phyloP scores from a whole-genome alignment of 2,329 filamentous ascomycete species.

The Rhytidhysteron rufulum region DNA sequence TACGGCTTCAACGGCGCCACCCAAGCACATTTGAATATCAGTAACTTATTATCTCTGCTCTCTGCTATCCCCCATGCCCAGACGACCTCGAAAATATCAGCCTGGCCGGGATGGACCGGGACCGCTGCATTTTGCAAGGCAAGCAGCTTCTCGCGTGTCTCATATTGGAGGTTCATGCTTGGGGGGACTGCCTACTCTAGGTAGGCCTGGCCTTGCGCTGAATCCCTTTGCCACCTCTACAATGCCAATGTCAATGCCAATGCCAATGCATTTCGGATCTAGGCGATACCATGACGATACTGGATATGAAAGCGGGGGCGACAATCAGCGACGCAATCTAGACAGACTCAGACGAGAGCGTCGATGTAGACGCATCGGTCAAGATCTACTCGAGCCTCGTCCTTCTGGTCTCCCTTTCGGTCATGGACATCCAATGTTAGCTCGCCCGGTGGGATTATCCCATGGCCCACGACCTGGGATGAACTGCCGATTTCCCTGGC shows the following conservation, averaged over 20 bases:
- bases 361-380: background rate
- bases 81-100: background rate
- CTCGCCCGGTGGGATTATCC: no score
- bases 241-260: no score
- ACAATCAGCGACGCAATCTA: background rate
- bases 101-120: background rate
- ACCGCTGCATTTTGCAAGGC: background rate
- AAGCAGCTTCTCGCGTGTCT: background rate
- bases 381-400: background rate
- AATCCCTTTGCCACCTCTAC: background rate
- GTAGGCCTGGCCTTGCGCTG: background rate
- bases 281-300: background rate
- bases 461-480: no score
- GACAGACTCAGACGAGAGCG: background rate
- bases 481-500: no score
- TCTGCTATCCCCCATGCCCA: background rate
- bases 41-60: background rate
- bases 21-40: background rate
- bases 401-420: background rate
- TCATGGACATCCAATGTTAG: no score
- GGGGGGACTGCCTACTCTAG: background rate
- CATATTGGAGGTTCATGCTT: background rate
- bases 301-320: background rate
- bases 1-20: background rate
- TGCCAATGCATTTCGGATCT: background rate